Evolutionary conservation across 495 filamentous ascomycete genomes (phyloP).

Genomic region (Podospora tetraspora): DNA sequence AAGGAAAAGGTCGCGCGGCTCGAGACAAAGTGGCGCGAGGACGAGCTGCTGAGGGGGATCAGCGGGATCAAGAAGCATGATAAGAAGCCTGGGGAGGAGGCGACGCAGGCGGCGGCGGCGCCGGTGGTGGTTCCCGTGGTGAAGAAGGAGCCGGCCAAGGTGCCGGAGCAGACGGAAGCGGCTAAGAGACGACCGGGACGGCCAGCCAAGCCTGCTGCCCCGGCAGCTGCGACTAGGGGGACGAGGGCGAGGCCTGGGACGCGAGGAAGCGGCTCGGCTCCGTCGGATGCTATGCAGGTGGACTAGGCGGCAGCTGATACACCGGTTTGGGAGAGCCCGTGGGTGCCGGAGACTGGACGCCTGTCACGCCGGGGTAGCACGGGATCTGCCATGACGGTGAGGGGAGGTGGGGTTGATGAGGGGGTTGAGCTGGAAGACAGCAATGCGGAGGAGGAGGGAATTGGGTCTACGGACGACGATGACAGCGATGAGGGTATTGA

Average conservation of each 20-base stretch:
- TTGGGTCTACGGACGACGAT: not conserved
- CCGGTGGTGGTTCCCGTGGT: conserved; percentile 2
- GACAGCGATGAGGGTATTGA: not conserved
- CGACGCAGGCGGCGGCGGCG: conserved; percentile 1
- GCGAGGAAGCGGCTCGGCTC: not conserved
- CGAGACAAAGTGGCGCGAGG: conserved; percentile 34
- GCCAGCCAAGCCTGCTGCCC: conserved; percentile 14
- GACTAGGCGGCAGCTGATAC: conserved; percentile 1
- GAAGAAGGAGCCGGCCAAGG: conserved; percentile 25
- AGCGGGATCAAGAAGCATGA: conserved; percentile 29
- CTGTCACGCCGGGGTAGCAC: not conserved
- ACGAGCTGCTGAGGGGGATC: conserved; percentile 36
- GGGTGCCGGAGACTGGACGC: too few relatives aligned
- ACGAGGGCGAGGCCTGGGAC: not conserved
- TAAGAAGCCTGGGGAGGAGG: conserved; percentile 28
- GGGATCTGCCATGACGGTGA: not conserved
- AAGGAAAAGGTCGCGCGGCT: conserved; percentile 29
- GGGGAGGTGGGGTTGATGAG: not conserved
- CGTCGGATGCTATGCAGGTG: conserved; percentile 14
- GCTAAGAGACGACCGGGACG: conserved; percentile 8
- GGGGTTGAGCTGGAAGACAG: not conserved
- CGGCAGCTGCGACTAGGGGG: conserved; percentile 1
- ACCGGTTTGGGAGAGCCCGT: too few relatives aligned
- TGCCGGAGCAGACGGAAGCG: not conserved
- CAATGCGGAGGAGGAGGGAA: not conserved